phyloP scores from a whole-genome alignment of 2,329 filamentous ascomycete genomes.

The Aotearoamyces nothofagi region DNA sequence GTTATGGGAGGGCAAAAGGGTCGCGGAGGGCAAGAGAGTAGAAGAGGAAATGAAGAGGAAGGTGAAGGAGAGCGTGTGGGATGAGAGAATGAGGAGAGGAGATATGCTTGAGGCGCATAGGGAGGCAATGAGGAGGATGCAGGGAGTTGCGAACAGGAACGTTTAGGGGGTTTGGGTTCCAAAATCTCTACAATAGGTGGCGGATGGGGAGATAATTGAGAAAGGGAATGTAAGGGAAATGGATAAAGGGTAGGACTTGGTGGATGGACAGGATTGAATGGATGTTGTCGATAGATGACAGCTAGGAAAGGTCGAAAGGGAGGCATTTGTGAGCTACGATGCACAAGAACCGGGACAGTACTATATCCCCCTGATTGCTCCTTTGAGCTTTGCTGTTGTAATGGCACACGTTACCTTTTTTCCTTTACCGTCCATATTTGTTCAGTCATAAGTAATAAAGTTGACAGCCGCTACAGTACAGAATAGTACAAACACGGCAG shows the following conservation, averaged over 20 bases:
- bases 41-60: slow-evolving; percentile 40
- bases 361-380: too few relatives aligned
- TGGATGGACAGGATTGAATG: neutral
- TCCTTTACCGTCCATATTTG: too few relatives aligned
- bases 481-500: too few relatives aligned
- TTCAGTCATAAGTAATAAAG: too few relatives aligned
- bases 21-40: slow-evolving; percentile 42
- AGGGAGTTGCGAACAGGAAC: slow-evolving; percentile 24
- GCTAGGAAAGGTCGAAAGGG: neutral
- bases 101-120: slow-evolving; percentile 64
- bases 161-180: too few relatives aligned
- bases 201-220: too few relatives aligned
- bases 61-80: slow-evolving; percentile 46
- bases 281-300: neutral
- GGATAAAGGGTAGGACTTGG: neutral
- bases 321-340: too few relatives aligned
- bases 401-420: too few relatives aligned
- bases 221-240: neutral
- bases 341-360: too few relatives aligned
- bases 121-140: slow-evolving; percentile 69
- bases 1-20: slow-evolving; percentile 38
- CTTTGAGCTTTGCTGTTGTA: too few relatives aligned
- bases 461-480: too few relatives aligned
- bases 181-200: too few relatives aligned
- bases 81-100: slow-evolving; percentile 61